A percentile compares a stretch with the other conserved stretches of the same genome.
Evolutionary conservation across 1,139 yeast genomes (phyloP).

Genomic region (Hemisphaericaspora lyxosophila): DNA sequence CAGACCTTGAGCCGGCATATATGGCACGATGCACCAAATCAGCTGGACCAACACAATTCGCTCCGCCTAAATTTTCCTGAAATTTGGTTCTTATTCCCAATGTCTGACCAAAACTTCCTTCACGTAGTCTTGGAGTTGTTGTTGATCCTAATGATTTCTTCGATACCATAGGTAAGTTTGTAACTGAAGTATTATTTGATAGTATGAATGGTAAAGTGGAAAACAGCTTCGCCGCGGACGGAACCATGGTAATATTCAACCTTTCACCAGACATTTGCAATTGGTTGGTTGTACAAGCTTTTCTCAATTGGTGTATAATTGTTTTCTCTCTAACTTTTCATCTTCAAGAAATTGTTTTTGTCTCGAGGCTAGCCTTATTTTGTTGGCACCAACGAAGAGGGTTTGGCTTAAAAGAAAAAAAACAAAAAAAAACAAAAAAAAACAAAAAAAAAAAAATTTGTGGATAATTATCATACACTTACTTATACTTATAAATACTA

Average conservation of each 20-base stretch:
- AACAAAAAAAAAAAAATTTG: too few relatives aligned
- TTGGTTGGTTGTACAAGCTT: not conserved
- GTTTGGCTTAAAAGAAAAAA: too few relatives aligned
- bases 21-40: constrained; percentile 44
- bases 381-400: too few relatives aligned
- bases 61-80: constrained; percentile 19
- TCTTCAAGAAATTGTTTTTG: too few relatives aligned
- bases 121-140: constrained; percentile 25
- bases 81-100: constrained; percentile 23
- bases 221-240: not conserved
- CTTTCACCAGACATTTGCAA: not conserved
- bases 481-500: too few relatives aligned
- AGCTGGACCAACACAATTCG: constrained; percentile 31
- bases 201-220: not conserved
- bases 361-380: too few relatives aligned
- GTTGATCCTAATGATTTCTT: not conserved
- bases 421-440: too few relatives aligned
- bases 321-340: too few relatives aligned
- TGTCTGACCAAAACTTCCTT: constrained; percentile 29
- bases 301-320: too few relatives aligned
- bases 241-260: not conserved
- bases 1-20: constrained; percentile 33
- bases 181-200: constrained; percentile 2
- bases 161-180: not conserved
- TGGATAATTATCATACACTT: too few relatives aligned